phyloP scores from a whole-genome alignment of 176 grass and related monocot genomes.

The Eleusine indica region DNA sequence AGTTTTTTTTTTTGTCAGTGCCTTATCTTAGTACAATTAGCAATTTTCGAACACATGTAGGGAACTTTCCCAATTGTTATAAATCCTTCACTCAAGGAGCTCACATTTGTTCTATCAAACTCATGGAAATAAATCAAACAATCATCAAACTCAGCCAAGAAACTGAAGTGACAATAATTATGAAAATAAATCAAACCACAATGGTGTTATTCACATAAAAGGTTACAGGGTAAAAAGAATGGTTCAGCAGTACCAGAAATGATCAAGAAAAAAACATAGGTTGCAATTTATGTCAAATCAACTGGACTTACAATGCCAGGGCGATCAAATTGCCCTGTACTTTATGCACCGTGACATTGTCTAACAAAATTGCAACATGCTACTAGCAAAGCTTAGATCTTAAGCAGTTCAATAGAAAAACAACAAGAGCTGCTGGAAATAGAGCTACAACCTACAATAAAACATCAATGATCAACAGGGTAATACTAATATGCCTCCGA shows the following conservation, averaged over 20 bases:
- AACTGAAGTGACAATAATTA: background rate
- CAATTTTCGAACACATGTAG: background rate
- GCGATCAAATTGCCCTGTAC: background rate
- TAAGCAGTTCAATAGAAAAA: slow-evolving; percentile 36
- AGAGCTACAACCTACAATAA: slow-evolving; percentile 43
- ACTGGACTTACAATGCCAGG: slow-evolving; percentile 24
- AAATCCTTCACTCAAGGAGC: no score
- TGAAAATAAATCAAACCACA: no score
- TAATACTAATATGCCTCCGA: background rate
- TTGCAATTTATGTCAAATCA: slow-evolving; percentile 12
- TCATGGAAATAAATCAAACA: background rate
- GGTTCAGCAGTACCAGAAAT: background rate
- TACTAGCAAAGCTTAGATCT: slow-evolving; percentile 31
- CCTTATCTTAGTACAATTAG: no score
- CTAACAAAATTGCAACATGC: slow-evolving; percentile 37
- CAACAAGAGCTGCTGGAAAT: slow-evolving; percentile 31
- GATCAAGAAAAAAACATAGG: slow-evolving; percentile 3
- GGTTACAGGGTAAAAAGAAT: background rate
- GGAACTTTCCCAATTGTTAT: background rate
- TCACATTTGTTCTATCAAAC: background rate
- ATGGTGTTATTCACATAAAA: background rate
- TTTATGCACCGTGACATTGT: slow-evolving; percentile 1
- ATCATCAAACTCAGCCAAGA: background rate
- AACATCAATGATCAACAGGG: slow-evolving; percentile 29
- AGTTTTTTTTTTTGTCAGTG: no score